Percentiles rank a stretch among this genome's conserved stretches.
Conservation (phyloP, 345 rosid species). For the Moringa oleifera region DNA sequence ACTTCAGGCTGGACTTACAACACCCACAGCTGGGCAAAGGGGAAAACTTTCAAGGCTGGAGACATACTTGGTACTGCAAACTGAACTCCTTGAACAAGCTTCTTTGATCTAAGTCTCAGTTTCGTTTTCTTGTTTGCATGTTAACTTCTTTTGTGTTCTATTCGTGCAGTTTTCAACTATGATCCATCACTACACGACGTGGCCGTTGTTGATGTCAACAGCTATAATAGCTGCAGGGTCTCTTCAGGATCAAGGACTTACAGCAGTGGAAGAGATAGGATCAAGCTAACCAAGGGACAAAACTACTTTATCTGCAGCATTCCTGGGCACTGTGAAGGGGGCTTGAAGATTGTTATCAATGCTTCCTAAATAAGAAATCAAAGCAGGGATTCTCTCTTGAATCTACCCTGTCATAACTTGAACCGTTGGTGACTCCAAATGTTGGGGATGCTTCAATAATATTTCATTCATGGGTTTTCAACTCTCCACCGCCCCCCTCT, state of each 20-base stretch:
- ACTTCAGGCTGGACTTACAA: constrained; percentile 24
- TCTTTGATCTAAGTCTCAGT: neutral
- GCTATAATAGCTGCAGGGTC: constrained; percentile 10
- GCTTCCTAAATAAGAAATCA: constrained; percentile 13
- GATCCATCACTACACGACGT: constrained; percentile 19
- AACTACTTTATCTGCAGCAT: constrained; percentile 25
- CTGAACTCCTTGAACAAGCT: neutral
- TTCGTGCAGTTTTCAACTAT: constrained; percentile 19
- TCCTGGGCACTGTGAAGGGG: constrained; percentile 19
- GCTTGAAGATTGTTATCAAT: constrained; percentile 20
- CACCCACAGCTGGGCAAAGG: constrained; percentile 18
- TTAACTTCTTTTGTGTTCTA: neutral
- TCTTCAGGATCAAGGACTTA: constrained; percentile 6
- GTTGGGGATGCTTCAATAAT: too few species aligned
- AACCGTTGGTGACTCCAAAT: too few species aligned
- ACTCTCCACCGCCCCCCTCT: too few species aligned
- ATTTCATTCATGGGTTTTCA: too few species aligned
- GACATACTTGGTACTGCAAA: constrained; percentile 14
- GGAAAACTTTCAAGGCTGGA: constrained; percentile 21
- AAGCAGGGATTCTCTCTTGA: too few species aligned
- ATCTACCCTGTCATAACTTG: too few species aligned
- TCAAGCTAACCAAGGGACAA: constrained; percentile 15
- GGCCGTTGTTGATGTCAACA: constrained; percentile 14
- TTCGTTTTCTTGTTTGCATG: neutral
- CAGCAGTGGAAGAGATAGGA: constrained; percentile 17